Conservation (phyloP, 177 flowering plant species). For the Vitis hybrid region DNA sequence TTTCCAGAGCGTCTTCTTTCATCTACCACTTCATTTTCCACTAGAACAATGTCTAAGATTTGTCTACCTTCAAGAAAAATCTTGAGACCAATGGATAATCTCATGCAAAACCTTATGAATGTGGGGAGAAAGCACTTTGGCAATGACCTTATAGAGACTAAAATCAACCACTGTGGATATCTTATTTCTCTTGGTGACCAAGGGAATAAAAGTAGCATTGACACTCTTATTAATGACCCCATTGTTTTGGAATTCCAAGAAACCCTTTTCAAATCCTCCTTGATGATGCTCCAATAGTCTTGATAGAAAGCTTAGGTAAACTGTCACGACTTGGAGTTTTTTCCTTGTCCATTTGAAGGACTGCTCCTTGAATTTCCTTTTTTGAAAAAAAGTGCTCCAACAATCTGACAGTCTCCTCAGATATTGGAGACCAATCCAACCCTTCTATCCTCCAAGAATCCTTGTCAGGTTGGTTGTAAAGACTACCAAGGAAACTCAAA, state of each 20-base stretch:
- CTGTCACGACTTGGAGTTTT: too few relatives aligned
- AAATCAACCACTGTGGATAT: background rate
- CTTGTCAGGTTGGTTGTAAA: too few relatives aligned
- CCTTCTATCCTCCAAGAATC: too few relatives aligned
- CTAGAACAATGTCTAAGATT: background rate
- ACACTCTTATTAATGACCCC: background rate
- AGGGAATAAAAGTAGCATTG: background rate
- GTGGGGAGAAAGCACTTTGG: background rate
- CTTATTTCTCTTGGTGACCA: background rate
- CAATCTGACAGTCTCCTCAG: too few relatives aligned
- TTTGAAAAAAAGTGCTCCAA: too few relatives aligned
- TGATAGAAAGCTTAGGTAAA: too few relatives aligned
- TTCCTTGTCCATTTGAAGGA: too few relatives aligned
- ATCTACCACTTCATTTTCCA: too few relatives aligned
- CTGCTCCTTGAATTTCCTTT: too few relatives aligned
- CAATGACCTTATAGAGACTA: background rate
- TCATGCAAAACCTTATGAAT: background rate
- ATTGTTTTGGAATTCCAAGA: too few relatives aligned
- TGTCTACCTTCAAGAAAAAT: background rate
- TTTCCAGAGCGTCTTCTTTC: background rate
- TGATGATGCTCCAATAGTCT: background rate
- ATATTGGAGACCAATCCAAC: too few relatives aligned
- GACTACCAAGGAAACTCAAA: too few relatives aligned
- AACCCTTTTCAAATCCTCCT: background rate
- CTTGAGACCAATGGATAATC: background rate